These are phyloP conservation scores for Sporothrix protearum DNA, from an alignment of 2,329 filamentous ascomycete species.

Conservation along the genomic window DNA sequence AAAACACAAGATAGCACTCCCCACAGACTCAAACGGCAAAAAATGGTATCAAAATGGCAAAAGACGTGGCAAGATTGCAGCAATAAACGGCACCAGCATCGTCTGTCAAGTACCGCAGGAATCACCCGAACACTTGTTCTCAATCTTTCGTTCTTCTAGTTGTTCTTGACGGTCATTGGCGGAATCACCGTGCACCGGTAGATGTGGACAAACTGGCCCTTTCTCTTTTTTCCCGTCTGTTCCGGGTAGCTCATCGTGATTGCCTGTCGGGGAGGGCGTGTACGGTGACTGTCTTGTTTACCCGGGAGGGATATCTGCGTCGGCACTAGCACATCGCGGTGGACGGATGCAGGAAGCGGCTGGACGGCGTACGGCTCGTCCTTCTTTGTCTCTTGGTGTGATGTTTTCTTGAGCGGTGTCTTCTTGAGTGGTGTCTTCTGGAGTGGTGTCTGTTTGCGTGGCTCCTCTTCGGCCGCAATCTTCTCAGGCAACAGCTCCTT, in stretches of 20 bases:
- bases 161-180: background rate
- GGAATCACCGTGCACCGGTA: slow-evolving; percentile 8
- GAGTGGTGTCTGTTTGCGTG: background rate
- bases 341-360: background rate
- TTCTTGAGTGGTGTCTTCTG: background rate
- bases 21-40: background rate
- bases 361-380: background rate
- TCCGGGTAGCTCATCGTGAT: background rate
- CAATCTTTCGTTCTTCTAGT: background rate
- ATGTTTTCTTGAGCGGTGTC: background rate
- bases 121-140: too few species aligned
- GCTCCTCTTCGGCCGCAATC: too few species aligned
- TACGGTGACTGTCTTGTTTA: background rate
- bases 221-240: background rate
- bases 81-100: background rate
- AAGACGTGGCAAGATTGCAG: background rate
- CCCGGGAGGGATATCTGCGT: too few species aligned
- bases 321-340: too few species aligned
- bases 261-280: background rate
- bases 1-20: background rate
- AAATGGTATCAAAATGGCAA: background rate
- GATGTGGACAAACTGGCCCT: background rate
- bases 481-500: background rate
- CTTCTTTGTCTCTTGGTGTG: background rate
- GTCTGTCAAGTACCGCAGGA: background rate